Evolutionary conservation across 352 stramenopile genomes (phyloP).

Genomic region (Globisporangium nagaii): DNA sequence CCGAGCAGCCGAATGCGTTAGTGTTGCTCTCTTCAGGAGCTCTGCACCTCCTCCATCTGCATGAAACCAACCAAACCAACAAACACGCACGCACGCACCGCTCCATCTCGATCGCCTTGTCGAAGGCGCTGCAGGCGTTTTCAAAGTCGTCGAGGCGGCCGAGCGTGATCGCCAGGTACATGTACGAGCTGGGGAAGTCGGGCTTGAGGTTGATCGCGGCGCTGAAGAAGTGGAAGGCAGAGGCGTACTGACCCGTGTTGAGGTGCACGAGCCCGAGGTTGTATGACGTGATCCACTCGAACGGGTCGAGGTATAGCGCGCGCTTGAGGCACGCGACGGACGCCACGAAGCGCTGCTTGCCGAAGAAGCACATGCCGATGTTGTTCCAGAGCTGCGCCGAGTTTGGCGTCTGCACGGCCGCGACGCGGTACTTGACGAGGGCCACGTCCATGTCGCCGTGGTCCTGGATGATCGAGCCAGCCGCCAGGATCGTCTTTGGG

Average conservation of each 20-base stretch:
- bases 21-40: no score
- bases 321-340: slow-evolving; percentile 90
- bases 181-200: slow-evolving; percentile 88
- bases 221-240: slow-evolving; percentile 92
- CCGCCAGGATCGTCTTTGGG: slow-evolving; percentile 89
- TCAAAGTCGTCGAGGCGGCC: slow-evolving; percentile 89
- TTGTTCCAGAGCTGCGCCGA: slow-evolving; percentile 94
- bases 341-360: slow-evolving; percentile 83
- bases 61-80: no score
- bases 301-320: slow-evolving; percentile 90
- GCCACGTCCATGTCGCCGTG: slow-evolving; percentile 92
- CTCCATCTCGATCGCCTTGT: slow-evolving; percentile 90
- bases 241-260: slow-evolving; percentile 90
- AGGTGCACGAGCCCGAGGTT: slow-evolving; percentile 94
- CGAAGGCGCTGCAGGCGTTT: slow-evolving; percentile 89
- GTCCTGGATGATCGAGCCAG: slow-evolving; percentile 92
- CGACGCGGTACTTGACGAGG: slow-evolving; percentile 93
- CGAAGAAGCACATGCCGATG: slow-evolving; percentile 95
- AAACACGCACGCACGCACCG: slow-evolving; percentile 23
- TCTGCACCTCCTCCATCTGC: no score
- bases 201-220: slow-evolving; percentile 86
- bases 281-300: slow-evolving; percentile 94
- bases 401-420: slow-evolving; percentile 88
- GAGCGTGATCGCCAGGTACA: slow-evolving; percentile 91
- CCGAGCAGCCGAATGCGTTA: no score